Evolutionary conservation across 192 early-diverging fungal genomes (phyloP).

Genomic region (Coemansia sp.): DNA sequence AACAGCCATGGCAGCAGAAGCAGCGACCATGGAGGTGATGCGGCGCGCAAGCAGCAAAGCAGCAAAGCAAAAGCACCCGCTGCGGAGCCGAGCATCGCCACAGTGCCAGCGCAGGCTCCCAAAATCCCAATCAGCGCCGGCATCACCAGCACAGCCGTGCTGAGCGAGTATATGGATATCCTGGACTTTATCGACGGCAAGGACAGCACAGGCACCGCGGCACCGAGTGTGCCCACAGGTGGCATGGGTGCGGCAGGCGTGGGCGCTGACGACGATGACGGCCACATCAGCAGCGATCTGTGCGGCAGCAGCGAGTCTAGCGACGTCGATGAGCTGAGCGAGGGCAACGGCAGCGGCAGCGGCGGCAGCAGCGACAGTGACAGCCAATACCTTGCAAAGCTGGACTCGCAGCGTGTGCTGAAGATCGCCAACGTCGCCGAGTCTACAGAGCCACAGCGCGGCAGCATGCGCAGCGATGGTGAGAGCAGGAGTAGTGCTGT

Average conservation of each 20-base stretch:
- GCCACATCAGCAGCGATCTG: slow-evolving; percentile 49
- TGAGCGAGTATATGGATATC: slow-evolving; percentile 45
- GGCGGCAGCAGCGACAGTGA: slow-evolving; percentile 25
- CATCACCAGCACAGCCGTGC: slow-evolving; percentile 5
- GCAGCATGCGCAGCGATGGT: no score
- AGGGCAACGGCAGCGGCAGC: slow-evolving; percentile 1
- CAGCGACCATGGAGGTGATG: no score
- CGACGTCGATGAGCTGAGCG: slow-evolving; percentile 21
- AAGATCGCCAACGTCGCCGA: slow-evolving; percentile 20
- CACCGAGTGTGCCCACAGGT: background rate
- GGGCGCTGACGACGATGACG: slow-evolving; percentile 18
- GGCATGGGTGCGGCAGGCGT: background rate
- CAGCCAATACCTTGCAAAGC: slow-evolving; percentile 29
- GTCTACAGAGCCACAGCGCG: no score
- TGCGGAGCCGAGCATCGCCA: background rate
- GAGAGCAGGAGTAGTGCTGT: no score
- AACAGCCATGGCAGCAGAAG: no score
- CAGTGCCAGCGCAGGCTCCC: background rate
- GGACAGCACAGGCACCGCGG: background rate
- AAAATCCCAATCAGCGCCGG: slow-evolving; percentile 3
- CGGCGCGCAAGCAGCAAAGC: no score
- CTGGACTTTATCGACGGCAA: slow-evolving; percentile 35
- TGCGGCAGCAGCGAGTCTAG: slow-evolving; percentile 26
- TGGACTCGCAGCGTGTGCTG: slow-evolving; percentile 12
- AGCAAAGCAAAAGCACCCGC: background rate